These are phyloP conservation scores for Endocarpon pusillum DNA, from an alignment of 495 filamentous ascomycete species.

Conservation along the genomic window DNA sequence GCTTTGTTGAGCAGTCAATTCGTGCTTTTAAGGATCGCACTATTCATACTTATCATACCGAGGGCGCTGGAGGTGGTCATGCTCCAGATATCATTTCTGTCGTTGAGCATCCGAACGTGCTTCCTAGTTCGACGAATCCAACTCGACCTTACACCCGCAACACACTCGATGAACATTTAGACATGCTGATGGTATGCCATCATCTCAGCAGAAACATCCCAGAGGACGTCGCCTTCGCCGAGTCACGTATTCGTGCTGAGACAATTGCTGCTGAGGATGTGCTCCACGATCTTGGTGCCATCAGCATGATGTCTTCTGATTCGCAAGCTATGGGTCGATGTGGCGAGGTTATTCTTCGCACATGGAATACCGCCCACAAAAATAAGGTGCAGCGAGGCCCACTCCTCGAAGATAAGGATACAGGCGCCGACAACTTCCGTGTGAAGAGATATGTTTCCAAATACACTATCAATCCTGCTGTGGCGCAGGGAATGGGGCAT, in stretches of 20 bases:
- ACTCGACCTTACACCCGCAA: slow-evolving; percentile 85
- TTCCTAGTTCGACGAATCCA: slow-evolving; percentile 85
- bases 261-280: slow-evolving; percentile 98
- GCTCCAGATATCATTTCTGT: slow-evolving; percentile 95
- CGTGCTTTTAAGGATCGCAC: slow-evolving; percentile 73
- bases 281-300: slow-evolving; percentile 86
- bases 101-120: slow-evolving; percentile 80
- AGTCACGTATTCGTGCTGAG: slow-evolving; percentile 85
- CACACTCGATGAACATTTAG: slow-evolving; percentile 91
- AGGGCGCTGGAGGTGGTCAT: slow-evolving; percentile 91
- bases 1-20: slow-evolving; percentile 89
- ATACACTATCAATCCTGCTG: slow-evolving; percentile 92
- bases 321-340: slow-evolving; percentile 96
- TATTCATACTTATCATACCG: slow-evolving; percentile 97
- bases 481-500: slow-evolving; percentile 87
- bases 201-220: slow-evolving; percentile 83
- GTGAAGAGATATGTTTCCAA: slow-evolving; percentile 92
- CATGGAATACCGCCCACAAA: slow-evolving; percentile 98
- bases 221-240: slow-evolving; percentile 92
- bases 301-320: slow-evolving; percentile 96
- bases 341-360: slow-evolving; percentile 85
- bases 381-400: slow-evolving; percentile 78
- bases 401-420: slow-evolving; percentile 61
- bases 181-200: slow-evolving; percentile 99
- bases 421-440: slow-evolving; percentile 78